Percentiles rank a stretch among this genome's conserved stretches.
phyloP scores from a whole-genome alignment of 1,284 basidiomycete species.

The Cryptococcus sp. region DNA sequence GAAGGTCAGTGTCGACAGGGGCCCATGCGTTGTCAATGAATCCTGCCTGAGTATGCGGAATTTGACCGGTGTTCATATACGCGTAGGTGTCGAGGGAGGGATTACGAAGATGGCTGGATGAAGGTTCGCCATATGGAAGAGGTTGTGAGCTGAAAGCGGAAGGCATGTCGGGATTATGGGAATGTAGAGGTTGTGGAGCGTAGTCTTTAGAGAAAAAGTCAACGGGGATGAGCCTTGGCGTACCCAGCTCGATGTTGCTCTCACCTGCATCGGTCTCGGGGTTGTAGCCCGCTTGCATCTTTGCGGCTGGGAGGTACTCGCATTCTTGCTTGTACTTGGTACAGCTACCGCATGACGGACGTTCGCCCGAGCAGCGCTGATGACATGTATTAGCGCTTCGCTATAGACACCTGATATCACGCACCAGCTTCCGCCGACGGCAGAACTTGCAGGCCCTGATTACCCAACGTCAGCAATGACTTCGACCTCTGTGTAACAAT shows the following conservation, averaged over 20 bases:
- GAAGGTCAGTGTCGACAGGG: too few relatives aligned
- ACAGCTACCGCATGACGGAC: slow-evolving; percentile 42
- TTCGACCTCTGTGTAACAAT: background rate
- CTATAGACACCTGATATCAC: slow-evolving; percentile 1
- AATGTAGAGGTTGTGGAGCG: too few relatives aligned
- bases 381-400: background rate
- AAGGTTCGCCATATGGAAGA: slow-evolving; percentile 5
- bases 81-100: too few relatives aligned
- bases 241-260: background rate
- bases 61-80: too few relatives aligned
- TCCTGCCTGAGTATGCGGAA: too few relatives aligned
- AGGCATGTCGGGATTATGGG: slow-evolving; percentile 1
- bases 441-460: slow-evolving; percentile 47
- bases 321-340: slow-evolving; percentile 42
- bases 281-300: slow-evolving; percentile 8
- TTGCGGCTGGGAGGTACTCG: slow-evolving; percentile 32
- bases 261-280: slow-evolving; percentile 12
- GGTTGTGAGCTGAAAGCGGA: slow-evolving; percentile 20
- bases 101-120: background rate
- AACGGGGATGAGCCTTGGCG: too few relatives aligned
- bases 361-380: slow-evolving; percentile 41
- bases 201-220: too few relatives aligned
- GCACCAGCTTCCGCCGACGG: slow-evolving; percentile 41
- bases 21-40: too few relatives aligned
- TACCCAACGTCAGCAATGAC: background rate